Base-by-base conservation (phyloP, 1,139 yeast species). In the Pneumocystis carinii region DNA sequence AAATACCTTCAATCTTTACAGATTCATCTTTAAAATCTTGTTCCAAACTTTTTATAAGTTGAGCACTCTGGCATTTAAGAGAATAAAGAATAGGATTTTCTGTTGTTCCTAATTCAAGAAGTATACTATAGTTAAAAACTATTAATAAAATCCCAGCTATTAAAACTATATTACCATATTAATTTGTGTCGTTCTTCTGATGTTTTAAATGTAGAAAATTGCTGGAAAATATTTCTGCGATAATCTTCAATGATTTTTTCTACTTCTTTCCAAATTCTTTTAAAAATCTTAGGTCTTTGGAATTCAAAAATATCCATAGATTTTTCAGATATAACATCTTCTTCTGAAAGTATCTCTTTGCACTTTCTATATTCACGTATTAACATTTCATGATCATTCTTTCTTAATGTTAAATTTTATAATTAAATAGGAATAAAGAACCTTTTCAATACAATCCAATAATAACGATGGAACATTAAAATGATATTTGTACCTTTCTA, bases 391-490 rank as follows among this genome's bases (percentile, higher is more conserved):
- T 87, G 90, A 69, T 90, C 86, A 64, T 83, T 81, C 36, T 61
- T 27, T 38, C 7, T 2, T 27, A 10, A 17, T 53, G 14, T 29
- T 38, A 60, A 19, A 61, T 38, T 37, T 29, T 59, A 29, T 29
- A 17, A 61, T 8, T 7, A 60, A 29, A 37, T n/a, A 24, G 3
- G 8, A 57, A 57, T 15, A 36, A 8, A 62, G 8, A 27, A 65
- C 68, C 19, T 60, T 60, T 27, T 79, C 75, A 37, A 89, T 77
- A 67, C 80, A 79, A n/a, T 72, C 74, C 53, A 79, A 75, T 64
- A 92, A 76, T 12, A 75, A 76, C 42, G 79, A 80, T 0, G 97
- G 96, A 61, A 90, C 77, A 71, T 88, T 86, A 70, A 92, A 85
- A 64, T 89, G 78, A 65, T 79, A 79, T 63, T 78, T 79, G 72